A percentile compares a stretch with the other conserved stretches of the same genome.
Conservation (phyloP, 208 protist species). For the Jaenimonas drosophilae region DNA sequence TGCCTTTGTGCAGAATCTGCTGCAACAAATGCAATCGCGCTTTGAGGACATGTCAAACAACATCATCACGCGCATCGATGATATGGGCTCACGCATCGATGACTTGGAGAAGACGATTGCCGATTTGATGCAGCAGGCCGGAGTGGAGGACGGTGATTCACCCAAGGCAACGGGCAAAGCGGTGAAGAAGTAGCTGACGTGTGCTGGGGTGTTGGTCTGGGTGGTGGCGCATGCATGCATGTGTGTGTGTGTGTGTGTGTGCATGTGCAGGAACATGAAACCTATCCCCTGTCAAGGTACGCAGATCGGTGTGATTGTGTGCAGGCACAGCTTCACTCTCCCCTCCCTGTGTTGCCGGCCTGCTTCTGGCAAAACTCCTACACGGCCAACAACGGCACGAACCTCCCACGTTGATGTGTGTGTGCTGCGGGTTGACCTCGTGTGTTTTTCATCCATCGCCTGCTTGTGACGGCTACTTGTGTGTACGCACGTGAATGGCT, state of each 20-base stretch:
- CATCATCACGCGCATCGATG: conserved; percentile 91
- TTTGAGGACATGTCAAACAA: conserved; percentile 94
- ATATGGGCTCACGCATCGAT: conserved; percentile 91
- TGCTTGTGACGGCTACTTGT: no score
- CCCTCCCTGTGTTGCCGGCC: no score
- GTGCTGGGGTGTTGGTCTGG: no score
- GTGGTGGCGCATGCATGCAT: no score
- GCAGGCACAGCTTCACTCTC: no score
- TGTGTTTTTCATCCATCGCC: not conserved
- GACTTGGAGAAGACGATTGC: conserved; percentile 92
- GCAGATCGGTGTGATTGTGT: no score
- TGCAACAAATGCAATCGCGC: conserved; percentile 92
- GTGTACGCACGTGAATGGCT: no score
- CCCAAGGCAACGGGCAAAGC: conserved; percentile 12
- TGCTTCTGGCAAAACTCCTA: no score
- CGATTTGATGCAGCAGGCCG: conserved; percentile 92
- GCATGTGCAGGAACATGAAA: no score
- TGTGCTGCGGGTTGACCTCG: not conserved
- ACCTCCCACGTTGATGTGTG: not conserved
- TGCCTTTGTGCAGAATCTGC: conserved; percentile 88
- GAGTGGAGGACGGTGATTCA: conserved; percentile 64
- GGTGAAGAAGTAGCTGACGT: conserved; percentile 1
- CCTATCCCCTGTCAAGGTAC: no score
- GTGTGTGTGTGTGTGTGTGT: no score
- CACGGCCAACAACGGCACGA: no score